Evolutionary conservation across 495 filamentous ascomycete genomes (phyloP), one percentile per base, ranked within the genome.

Genomic region (Talaromyces borbonicus): DNA sequence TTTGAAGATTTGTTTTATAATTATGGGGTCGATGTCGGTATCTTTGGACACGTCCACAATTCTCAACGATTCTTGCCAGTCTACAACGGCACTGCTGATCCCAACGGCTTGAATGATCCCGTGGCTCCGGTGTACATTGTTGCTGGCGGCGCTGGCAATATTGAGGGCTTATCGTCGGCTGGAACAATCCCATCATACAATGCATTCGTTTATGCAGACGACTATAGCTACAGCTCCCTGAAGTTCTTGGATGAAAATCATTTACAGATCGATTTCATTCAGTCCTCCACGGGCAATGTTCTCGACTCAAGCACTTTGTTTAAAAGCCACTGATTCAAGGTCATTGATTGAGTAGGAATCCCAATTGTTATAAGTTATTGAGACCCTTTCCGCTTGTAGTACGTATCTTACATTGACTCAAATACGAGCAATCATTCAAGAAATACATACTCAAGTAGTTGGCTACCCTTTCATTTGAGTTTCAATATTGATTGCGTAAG

Each of bases 1-100:
- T 83, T 83, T 45, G 78, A 83, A 57, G 60, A 66, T 7, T 49
- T 83, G 8, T 57, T 80, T 23, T 74, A 75, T 56, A 62, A 68
- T 37, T 79, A 81, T 54, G 74, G 75, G 7, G 78, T 83, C 15
- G 79, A 83, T 49, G 56, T 83, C 6, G 76, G 62, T 23, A 68
- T 81, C 7, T 77, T 77, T 56, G 79, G 79, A 2, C 79, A 83
- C 52, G 71, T 75, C 15, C 79, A 83, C 49, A 77, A 74, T 55
- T 74, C 71, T 25, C 69, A 80, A 51, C 66, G 72, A 5, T 62
- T 67, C 22, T 29, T 53, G 2, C 67, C 72, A 0, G 60, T 74
- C 6, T 50, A 56, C 29, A 65, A 80, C 37, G 57, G 56, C 22
- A 65, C 54, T 0, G 68, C 63, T 0, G 69, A 72, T 37, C 46